Base-by-base conservation (phyloP, 2,329 filamentous ascomycete species). In the Neofusicoccum laricinum region DNA sequence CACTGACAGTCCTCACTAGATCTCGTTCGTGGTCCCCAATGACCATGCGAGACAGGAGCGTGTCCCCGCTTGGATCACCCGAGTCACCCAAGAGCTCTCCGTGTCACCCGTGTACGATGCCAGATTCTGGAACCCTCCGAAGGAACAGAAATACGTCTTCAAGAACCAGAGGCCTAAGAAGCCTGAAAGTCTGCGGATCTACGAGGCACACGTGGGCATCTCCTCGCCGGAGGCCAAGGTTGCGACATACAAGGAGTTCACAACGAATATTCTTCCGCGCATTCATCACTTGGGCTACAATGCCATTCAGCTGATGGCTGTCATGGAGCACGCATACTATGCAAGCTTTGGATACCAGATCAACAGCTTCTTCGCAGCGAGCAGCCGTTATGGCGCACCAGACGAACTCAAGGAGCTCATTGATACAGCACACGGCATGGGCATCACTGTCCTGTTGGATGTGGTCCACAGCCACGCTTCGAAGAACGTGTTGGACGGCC, bases 301-400 rank as follows among this genome's bases (percentile, higher is more conserved):
- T 75, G 91, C 93, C 63, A 98, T 99, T 70, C 95, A 99, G 76
- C 84, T 99, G 68, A 99, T 99, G 95, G 95, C 95, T 50, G 85
- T 99, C 74, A 99, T 99, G 94, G 95, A 99, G 76, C 95, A 99
- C 79, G 95, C 95, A 57, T 99, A 99, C 83, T 99, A 99, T 76
- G 95, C 95, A 72, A 98, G 94, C 74, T 99, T 99, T 72, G 95
- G 95, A 51, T 99, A 99, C 78, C 95, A 99, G 78, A 88, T 99
- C 80, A 99, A 98, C 82, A 97, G 91, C 78, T 99, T 99, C 83
- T 99, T 98, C 72, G 95, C 95, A 32, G 93, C 94, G 12, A 97
- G 93, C 78, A 98, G 94, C 77, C 89, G 95, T 67, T 99, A 97
- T 74, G 95, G 95, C 46, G 86, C 89, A 0, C 95, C 95, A 0